A percentile compares a stretch with the other conserved stretches of the same genome.
phyloP scores from a whole-genome alignment of 116 monocot species.

The Phalaenopsis hybrid region DNA sequence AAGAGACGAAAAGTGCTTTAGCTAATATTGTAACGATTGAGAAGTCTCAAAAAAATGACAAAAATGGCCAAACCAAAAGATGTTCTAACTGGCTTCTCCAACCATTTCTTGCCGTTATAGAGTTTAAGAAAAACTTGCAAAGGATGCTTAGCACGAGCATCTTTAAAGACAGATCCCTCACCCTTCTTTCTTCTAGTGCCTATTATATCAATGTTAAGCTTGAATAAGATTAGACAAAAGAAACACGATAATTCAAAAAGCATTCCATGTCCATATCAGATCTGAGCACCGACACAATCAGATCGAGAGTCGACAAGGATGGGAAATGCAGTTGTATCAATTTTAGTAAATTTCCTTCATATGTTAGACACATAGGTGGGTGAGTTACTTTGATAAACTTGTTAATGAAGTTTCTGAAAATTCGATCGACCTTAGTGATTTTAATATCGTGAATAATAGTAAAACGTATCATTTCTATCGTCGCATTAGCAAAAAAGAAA shows the following conservation, averaged over 20 bases:
- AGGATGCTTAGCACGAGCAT: background rate
- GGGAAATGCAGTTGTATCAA: background rate
- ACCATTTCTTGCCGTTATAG: background rate
- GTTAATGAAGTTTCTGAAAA: no score
- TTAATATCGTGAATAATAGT: no score
- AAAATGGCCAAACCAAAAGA: background rate
- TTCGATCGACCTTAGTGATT: no score
- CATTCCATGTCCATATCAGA: background rate
- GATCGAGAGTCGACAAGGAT: background rate
- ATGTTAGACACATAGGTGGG: no score
- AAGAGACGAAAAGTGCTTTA: no score
- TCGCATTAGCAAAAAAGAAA: no score
- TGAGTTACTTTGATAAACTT: no score
- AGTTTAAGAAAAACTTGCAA: background rate
- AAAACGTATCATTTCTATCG: no score
- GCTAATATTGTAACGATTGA: no score
- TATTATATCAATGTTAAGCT: background rate
- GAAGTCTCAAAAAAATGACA: no score
- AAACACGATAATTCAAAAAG: background rate
- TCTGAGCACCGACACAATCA: background rate
- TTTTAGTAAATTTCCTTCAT: background rate
- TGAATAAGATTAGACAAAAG: background rate
- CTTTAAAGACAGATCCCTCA: background rate
- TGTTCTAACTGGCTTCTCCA: background rate
- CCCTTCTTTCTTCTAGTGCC: no score